phyloP scores from a whole-genome alignment of 345 rosid genomes.

The Citrus cavaleriei region DNA sequence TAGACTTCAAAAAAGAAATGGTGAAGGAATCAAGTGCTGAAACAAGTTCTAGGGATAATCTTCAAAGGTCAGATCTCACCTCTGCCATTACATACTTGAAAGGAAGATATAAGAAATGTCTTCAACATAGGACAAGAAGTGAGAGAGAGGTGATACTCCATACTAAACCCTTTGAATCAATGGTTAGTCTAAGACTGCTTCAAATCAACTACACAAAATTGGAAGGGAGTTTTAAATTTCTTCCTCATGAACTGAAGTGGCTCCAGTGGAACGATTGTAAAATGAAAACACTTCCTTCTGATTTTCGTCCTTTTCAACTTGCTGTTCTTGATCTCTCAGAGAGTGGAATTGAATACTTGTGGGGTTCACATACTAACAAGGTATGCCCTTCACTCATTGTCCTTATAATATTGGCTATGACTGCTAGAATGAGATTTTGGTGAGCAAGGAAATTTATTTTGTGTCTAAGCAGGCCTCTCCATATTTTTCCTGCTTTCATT shows the following conservation, averaged over 20 bases:
- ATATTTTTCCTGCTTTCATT: neutral
- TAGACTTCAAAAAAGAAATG: slow-evolving; percentile 29
- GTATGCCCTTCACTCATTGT: slow-evolving; percentile 19
- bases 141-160: slow-evolving; percentile 23
- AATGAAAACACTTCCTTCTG: slow-evolving; percentile 39
- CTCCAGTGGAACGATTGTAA: slow-evolving; percentile 69
- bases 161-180: slow-evolving; percentile 36
- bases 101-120: slow-evolving; percentile 2
- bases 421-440: neutral
- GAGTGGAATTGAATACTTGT: slow-evolving; percentile 41
- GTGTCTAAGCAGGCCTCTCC: neutral
- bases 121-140: slow-evolving; percentile 9
- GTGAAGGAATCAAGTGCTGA: slow-evolving; percentile 4
- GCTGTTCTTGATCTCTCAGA: slow-evolving; percentile 72
- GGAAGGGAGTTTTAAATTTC: slow-evolving; percentile 43
- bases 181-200: slow-evolving; percentile 59
- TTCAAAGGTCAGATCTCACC: neutral
- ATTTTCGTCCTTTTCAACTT: slow-evolving; percentile 34
- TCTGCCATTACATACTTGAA: slow-evolving; percentile 18
- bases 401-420: neutral
- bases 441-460: neutral
- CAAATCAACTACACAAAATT: slow-evolving; percentile 51
- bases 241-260: slow-evolving; percentile 59
- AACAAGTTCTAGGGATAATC: neutral
- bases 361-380: slow-evolving; percentile 19